Evolutionary conservation across 768 basidiomycete genomes (phyloP), one percentile per base, ranked within the genome.

Genomic region (Leccinum uliginosum): DNA sequence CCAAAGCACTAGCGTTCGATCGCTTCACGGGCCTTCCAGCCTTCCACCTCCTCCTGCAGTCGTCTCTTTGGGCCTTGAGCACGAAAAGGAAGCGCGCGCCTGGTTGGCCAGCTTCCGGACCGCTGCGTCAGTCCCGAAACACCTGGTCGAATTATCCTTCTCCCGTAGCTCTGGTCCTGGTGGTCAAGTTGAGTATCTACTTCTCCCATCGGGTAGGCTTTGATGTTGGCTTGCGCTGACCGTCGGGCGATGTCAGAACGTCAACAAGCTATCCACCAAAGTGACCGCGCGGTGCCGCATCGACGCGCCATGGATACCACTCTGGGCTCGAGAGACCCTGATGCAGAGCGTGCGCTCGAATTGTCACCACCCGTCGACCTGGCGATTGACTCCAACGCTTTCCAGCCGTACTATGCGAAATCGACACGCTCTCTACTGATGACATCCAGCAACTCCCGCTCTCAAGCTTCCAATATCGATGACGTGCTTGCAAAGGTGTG

Each of bases 251-350:
- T 38, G 17, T n/a, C 62, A 92, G 89, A 90, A 93, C 61, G 91
- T 93, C 38, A 93, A 93, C 66, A 93, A 91, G 73, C 81, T 92
- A n/a, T 91, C 89, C 57, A 92, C 91, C 14, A 92, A 92, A 67
- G 87, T 82, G 0, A 85, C 83, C 0, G 62, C 87, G 15, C 77
- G 86, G 43, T 89, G 86, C 62, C 69, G 77, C 6, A 50, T 89
- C 9, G 73, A 83, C 51, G 74, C 79, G 1, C 53, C 71, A 1
- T 91, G 89, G 89, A 85, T 91, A 50, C 89, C 90, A 7, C 52
- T 59, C 2, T 91, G 89, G 90, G 82, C 85, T 4, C 71, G 67
- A 30, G 71, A 78, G 7, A 67, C 65, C 29, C 60, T 91, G 21
- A 75, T 73, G 61, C 66, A 62, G 62, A 76, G 80, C 60, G 85